Base-by-base conservation (phyloP, 306 rosid genomes). In the Begonia loranthoides region DNA sequence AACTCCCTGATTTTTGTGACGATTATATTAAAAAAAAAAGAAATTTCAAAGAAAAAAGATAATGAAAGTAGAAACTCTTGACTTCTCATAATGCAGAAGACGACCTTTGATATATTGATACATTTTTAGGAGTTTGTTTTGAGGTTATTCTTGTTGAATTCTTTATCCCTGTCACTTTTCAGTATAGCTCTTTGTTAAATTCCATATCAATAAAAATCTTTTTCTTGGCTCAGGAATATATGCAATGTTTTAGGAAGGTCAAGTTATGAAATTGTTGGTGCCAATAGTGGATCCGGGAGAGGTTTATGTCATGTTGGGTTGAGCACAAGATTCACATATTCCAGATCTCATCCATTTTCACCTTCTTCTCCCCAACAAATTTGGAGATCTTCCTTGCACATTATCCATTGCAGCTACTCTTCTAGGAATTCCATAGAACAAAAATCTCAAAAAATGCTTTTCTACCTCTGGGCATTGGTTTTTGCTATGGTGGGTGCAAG, bases 401-500 rank as follows among this genome's bases (percentile, higher is more conserved):
- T 64, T 60, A 60, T 60, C 49, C 76, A 72, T 47, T 74, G 63
- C 43, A 68, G 65, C 71, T 83, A 78, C 52, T 67, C 79, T 14
- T 62, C 84, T 48, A 73, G 68, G 41, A 79, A 63, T 28, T 61
- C 77, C 51, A 68, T 40, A 21, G 87, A 86, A 70, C 57, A 51
- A 71, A 92, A 86, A 70, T 92, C 93, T 59, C 68, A 15, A 59
- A 83, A 83, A 67, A 86, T 69, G 80, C 85, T 83, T 53, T 24
- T 72, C 19, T 82, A 73, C 72, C 82, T 92, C 56, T 75, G 69
- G 1, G 84, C 82, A 46, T 63, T 90, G 84, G 86, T 71, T 52
- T 79, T 90, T 74, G 80, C 66, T 43, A 86, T 86, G 99, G 95
- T 86, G 60, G 99, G 94, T 48, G 9, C 73, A 66, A 74, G 77